Percentiles rank a stretch among this genome's conserved stretches.
Conservation (phyloP, 1,139 yeast genomes). For the Schwanniomyces etchellsii region DNA sequence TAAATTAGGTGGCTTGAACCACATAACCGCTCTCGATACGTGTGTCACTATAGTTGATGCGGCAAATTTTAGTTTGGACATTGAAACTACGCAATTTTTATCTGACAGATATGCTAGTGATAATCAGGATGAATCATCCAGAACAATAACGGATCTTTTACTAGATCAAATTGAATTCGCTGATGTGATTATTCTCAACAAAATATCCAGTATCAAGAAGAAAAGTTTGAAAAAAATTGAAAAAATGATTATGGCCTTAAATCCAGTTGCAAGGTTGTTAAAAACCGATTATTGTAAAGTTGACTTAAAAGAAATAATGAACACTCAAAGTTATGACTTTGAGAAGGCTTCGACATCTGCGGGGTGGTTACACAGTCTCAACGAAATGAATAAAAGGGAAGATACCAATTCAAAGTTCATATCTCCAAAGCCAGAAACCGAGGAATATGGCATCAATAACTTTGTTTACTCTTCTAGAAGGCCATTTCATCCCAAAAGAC, state of each 20-base stretch:
- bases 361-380: constrained; percentile 40
- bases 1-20: constrained; percentile 32
- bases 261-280: constrained; percentile 35
- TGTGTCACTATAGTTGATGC: constrained; percentile 45
- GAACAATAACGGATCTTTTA: constrained; percentile 40
- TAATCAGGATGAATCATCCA: constrained; percentile 32
- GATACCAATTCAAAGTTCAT: constrained; percentile 12
- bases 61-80: constrained; percentile 29
- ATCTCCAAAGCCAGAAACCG: constrained; percentile 23
- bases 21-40: constrained; percentile 34
- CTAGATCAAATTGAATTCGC: constrained; percentile 44
- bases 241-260: constrained; percentile 25
- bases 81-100: constrained; percentile 38
- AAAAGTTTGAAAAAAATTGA: constrained; percentile 19
- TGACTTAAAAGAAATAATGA: constrained; percentile 24
- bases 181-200: constrained; percentile 37
- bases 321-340: constrained; percentile 30
- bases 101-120: constrained; percentile 33
- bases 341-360: constrained; percentile 39
- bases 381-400: constrained; percentile 32
- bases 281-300: constrained; percentile 30
- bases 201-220: constrained; percentile 20
- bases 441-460: constrained; percentile 39
- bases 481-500: constrained; percentile 41
- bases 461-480: constrained; percentile 33